Evolutionary conservation across 371 early-diverging fungal genomes (phyloP), one percentile per base, ranked within the genome.

Genomic region (Mucor sp.): DNA sequence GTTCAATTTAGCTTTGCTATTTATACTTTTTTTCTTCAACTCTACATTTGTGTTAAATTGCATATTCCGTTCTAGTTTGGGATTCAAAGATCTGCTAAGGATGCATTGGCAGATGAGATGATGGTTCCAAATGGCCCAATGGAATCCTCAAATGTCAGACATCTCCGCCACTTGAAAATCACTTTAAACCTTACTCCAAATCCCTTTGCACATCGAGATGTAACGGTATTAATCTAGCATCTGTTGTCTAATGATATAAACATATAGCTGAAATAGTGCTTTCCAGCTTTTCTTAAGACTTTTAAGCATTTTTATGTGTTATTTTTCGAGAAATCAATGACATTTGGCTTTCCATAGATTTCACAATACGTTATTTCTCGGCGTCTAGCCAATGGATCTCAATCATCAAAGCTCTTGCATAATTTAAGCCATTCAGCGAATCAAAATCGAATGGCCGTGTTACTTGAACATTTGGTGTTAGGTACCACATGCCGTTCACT

Each of bases 41-140:
- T 25, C n/a, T 43, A 41, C 17, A 17, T 27, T 43, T 43, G 19
- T 43, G 30, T 44, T 43, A 43, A 35, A 5, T 15, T 43, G 41
- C 43, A 43, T 35, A 57, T 57, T 57, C 33, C n/a, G 19, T 47
- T 47, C 47, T 19, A n/a, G 17, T 41, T 41, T 41, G 17, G 15
- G 50, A 11, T 23, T 50, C 15, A 28, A 11, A 62, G 62, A 62
- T 62, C 62, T 62, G 19, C 62, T 62, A 62, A 62, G 23, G 53
- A 25, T 14, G 63, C 53, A 50, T 60, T 60, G 60, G 35, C 48
- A 63, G 63, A 68, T 68, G 33, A 63, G 62, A 63, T 58, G 69
- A 28, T 53, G 21, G 32, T 17, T 43, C 41, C 41, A 14, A 33
- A 60, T 32, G 33, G 37, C 66, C 66, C 66, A 66, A 60, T 66